Evolutionary conservation across 306 rosid genomes (phyloP).

Genomic region (Rubus idaeus): DNA sequence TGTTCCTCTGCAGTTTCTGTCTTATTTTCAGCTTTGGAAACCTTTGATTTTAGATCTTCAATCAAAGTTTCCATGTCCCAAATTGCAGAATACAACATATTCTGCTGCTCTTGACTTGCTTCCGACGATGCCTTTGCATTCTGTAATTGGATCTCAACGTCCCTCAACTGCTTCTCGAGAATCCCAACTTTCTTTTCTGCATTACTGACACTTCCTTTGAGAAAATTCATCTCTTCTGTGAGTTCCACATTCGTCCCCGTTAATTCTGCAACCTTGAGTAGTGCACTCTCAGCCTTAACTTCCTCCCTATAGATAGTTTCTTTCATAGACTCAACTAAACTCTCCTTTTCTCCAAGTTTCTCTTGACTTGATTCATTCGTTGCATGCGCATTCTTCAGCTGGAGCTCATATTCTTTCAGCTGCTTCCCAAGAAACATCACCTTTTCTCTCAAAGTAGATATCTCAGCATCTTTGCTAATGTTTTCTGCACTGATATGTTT

Average conservation of each 20-base stretch:
- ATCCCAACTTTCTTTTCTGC: slow-evolving; percentile 79
- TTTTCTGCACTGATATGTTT: slow-evolving; percentile 39
- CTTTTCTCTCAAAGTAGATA: slow-evolving; percentile 54
- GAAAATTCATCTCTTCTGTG: slow-evolving; percentile 81
- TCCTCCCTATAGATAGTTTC: slow-evolving; percentile 59
- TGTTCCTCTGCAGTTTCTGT: slow-evolving; percentile 63
- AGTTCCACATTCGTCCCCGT: slow-evolving; percentile 81
- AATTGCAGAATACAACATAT: slow-evolving; percentile 91
- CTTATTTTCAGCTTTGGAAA: slow-evolving; percentile 69
- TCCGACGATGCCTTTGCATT: slow-evolving; percentile 79
- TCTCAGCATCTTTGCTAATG: slow-evolving; percentile 46
- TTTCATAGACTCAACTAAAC: slow-evolving; percentile 51
- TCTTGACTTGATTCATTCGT: slow-evolving; percentile 50
- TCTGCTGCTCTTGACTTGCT: slow-evolving; percentile 97
- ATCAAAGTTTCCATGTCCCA: slow-evolving; percentile 98
- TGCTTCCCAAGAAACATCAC: slow-evolving; percentile 54
- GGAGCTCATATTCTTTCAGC: slow-evolving; percentile 40
- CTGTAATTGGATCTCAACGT: slow-evolving; percentile 74
- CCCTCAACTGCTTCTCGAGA: slow-evolving; percentile 86
- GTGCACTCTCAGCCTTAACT: slow-evolving; percentile 72
- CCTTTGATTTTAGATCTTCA: slow-evolving; percentile 93
- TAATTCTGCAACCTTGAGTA: slow-evolving; percentile 69
- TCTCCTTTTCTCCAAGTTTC: slow-evolving; percentile 61
- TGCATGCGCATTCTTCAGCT: slow-evolving; percentile 40
- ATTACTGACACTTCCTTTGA: slow-evolving; percentile 62